These are phyloP conservation scores for Microthyrium microscopicum DNA, from an alignment of 2,329 filamentous ascomycete species.

Conservation along the genomic window DNA sequence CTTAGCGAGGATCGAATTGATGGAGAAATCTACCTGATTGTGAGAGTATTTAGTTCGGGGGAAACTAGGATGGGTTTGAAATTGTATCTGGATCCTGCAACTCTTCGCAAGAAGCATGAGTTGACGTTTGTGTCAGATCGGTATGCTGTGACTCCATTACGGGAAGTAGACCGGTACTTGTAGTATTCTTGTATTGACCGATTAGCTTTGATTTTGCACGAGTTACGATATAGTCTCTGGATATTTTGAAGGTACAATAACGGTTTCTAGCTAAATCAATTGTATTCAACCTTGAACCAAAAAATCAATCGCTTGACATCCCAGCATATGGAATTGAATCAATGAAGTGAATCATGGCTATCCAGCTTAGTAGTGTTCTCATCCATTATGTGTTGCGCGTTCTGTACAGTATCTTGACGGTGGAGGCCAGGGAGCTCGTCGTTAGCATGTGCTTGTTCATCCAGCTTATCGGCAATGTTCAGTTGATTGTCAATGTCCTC, in stretches of 20 bases:
- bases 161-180: no score
- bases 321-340: no score
- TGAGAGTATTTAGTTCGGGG: conserved; percentile 25
- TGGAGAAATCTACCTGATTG: conserved; percentile 23
- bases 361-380: conserved; percentile 37
- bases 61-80: conserved; percentile 16
- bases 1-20: not conserved
- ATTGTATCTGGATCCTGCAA: conserved; percentile 25
- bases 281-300: no score
- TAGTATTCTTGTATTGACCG: no score
- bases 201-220: no score
- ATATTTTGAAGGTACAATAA: no score
- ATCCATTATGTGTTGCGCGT: conserved; percentile 37
- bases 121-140: conserved; percentile 12
- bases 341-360: no score
- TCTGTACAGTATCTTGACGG: conserved; percentile 26
- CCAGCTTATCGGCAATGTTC: conserved; percentile 8
- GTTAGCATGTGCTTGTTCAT: not conserved
- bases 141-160: conserved; percentile 8
- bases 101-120: conserved; percentile 10
- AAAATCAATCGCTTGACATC: no score
- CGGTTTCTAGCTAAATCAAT: no score
- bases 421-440: conserved; percentile 11
- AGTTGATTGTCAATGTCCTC: conserved; percentile 8
- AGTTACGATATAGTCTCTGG: no score